phyloP scores from a whole-genome alignment of 345 rosid genomes.

The Firmiana major region DNA sequence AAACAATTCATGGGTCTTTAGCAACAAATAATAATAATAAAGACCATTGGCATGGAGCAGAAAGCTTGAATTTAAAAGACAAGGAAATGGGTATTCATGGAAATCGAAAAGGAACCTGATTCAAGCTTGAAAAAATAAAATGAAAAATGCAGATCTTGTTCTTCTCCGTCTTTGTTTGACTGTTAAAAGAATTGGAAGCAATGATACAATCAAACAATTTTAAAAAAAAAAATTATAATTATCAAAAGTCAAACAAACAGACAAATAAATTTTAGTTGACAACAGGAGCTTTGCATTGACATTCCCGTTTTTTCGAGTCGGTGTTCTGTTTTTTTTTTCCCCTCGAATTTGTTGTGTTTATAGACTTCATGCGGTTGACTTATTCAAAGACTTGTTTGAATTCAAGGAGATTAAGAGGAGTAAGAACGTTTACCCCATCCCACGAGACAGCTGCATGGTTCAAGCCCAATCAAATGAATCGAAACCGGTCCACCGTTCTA shows the following conservation, averaged over 20 bases:
- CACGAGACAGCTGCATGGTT: too few species aligned
- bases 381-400: neutral
- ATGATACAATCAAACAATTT: neutral
- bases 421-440: too few species aligned
- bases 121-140: neutral
- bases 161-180: neutral
- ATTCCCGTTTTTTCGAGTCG: neutral
- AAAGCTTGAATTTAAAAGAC: neutral
- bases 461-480: too few species aligned
- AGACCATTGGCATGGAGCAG: neutral
- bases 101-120: neutral
- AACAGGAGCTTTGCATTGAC: neutral
- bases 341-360: neutral
- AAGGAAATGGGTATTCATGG: neutral
- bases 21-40: neutral
- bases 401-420: too few species aligned
- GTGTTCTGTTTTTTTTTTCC: too few species aligned
- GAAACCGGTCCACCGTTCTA: too few species aligned
- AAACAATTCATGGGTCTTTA: neutral
- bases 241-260: neutral
- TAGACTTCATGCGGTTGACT: neutral
- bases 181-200: neutral
- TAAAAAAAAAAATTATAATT: neutral
- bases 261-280: neutral
- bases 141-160: neutral